Evolutionary conservation across 2,329 filamentous ascomycete genomes (phyloP), one percentile per base, ranked within the genome.

Genomic region (Alternaria conjuncta): DNA sequence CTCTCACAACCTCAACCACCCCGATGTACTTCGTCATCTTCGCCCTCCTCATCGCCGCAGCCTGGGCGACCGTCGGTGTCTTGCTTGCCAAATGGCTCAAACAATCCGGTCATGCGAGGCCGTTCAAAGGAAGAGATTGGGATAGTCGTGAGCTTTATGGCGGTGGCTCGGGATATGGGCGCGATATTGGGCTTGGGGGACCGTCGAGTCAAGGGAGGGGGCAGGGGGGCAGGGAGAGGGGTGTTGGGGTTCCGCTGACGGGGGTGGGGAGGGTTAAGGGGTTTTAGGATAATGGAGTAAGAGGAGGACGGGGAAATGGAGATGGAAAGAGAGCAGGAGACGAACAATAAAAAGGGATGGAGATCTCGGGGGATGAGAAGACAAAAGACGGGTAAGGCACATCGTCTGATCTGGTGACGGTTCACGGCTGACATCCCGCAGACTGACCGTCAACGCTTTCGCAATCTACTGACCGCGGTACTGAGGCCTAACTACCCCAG

Each of bases 181-280:
- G 44, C 11, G 56, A 45, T 5, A 6, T 18, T 0, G 46, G 55
- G 41, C 41, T 56, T 15, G 46, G 44, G 9, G 60, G 21, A 18
- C 20, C 20, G 55, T 49, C 5, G 49, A n/a, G 20, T 43, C 43
- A 21, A 23, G 53, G 51, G 36, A 20, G 51, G 1, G 26, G 55
- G n/a, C 21, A 57, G 5, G 26, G 32, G 8, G 59, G 63, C 5
- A 60, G 58, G 41, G 62, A 58, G 30, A 49, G 57, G 56, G 41
- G 23, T 43, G 30, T 66, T 23, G 51, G 50, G 13, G n/a, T 71
- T 61, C 63, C 66, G 13, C 20, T 51, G n/a, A 65, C 57, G 55
- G 70, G 69, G 30, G 6, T 55, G 57, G 69, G 71, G 30, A 65
- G 64, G 47, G 53, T 71, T 3, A 71, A 71, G 57, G 71, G 69